These are phyloP conservation scores for Ceratocystis destructans DNA, from an alignment of 2,329 filamentous ascomycete genomes.

Conservation along the genomic window DNA sequence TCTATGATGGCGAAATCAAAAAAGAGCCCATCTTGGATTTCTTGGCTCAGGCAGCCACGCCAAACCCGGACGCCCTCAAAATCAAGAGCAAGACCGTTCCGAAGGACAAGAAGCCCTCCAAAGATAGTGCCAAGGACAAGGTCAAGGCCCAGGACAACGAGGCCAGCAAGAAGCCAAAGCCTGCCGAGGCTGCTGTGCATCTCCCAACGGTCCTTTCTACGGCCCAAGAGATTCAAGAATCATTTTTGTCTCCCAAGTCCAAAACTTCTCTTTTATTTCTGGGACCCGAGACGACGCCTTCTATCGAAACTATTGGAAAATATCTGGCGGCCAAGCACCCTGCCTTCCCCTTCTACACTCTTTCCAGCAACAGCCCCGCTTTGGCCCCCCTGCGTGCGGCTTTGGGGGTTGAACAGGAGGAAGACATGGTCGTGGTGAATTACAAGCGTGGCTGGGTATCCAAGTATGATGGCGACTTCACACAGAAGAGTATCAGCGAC, in stretches of 20 bases:
- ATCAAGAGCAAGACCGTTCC: constrained; percentile 33
- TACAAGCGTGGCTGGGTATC: constrained; percentile 78
- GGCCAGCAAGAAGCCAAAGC: constrained; percentile 27
- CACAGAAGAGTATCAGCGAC: constrained; percentile 50
- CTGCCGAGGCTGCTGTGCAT: constrained; percentile 43
- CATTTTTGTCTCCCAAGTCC: constrained; percentile 63
- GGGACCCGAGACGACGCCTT: constrained; percentile 33
- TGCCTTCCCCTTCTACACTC: neutral
- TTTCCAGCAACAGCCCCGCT: neutral
- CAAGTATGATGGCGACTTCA: constrained; percentile 50
- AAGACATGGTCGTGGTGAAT: constrained; percentile 61
- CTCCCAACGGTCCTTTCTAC: constrained; percentile 32
- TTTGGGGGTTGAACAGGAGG: neutral
- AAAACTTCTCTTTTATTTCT: constrained; percentile 73
- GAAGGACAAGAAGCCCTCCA: constrained; percentile 31
- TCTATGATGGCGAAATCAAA: constrained; percentile 73
- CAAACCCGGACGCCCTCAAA: constrained; percentile 56
- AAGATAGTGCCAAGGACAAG: constrained; percentile 29
- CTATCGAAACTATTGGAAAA: neutral
- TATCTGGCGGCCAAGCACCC: constrained; percentile 1
- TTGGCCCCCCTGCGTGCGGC: neutral
- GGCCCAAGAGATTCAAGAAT: constrained; percentile 45
- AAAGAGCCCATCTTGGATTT: constrained; percentile 73
- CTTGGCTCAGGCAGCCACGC: constrained; percentile 60
- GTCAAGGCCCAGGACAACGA: constrained; percentile 31